These are phyloP conservation scores for Chaetomium olivaceum DNA, from an alignment of 2,329 filamentous ascomycete species.

Conservation along the genomic window DNA sequence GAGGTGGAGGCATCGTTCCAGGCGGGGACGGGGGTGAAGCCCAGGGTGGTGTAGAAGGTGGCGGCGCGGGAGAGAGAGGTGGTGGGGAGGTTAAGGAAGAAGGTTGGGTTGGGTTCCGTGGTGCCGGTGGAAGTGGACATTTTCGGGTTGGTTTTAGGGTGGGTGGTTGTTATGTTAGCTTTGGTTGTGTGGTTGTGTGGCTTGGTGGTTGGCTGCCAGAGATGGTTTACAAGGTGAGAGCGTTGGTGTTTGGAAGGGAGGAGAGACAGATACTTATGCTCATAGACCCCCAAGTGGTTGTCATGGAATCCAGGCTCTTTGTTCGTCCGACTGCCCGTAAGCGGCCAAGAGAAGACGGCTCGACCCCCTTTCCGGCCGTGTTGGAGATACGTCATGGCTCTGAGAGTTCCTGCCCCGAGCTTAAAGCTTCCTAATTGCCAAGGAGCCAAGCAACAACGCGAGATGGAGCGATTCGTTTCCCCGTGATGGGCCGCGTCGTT, in stretches of 20 bases:
- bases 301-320: background rate
- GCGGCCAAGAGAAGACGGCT: background rate
- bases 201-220: background rate
- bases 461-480: background rate
- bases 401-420: too few relatives aligned
- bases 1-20: conserved; percentile 15
- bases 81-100: conserved; percentile 23
- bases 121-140: background rate
- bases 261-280: background rate
- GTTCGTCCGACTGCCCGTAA: background rate
- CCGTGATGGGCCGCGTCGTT: background rate
- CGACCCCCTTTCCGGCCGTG: conserved; percentile 1
- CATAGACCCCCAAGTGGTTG: background rate
- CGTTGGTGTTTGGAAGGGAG: background rate
- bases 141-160: background rate
- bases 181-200: background rate
- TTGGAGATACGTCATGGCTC: background rate
- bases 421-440: background rate
- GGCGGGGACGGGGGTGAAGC: conserved; percentile 10
- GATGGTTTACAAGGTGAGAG: background rate
- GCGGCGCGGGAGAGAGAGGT: conserved; percentile 4
- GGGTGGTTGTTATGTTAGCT: background rate
- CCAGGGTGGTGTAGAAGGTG: conserved; percentile 19
- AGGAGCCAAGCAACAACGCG: background rate
- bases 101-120: conserved; percentile 7